These are phyloP conservation scores for Wallacemonas sp. DNA, from an alignment of 208 protist species.

Conservation along the genomic window DNA sequence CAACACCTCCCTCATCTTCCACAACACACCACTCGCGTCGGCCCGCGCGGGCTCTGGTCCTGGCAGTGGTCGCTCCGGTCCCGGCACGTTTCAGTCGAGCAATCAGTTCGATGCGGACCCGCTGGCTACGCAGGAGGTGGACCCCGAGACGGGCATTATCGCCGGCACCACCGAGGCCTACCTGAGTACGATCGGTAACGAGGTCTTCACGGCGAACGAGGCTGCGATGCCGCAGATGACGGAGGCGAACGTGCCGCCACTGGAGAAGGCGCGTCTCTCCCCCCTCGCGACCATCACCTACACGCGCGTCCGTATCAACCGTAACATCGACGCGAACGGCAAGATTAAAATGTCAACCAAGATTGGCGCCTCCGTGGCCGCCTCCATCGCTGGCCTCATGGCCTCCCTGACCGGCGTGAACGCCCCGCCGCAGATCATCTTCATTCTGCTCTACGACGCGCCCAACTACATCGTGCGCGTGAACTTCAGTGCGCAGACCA, in stretches of 20 bases:
- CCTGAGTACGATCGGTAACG: conserved; percentile 43
- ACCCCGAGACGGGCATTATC: conserved; percentile 24
- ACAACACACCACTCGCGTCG: conserved; percentile 7
- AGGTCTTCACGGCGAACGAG: conserved; percentile 43
- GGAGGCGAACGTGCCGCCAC: conserved; percentile 51
- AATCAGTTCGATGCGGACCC: conserved; percentile 11
- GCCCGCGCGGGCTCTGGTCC: conserved; percentile 6
- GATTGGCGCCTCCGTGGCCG: conserved; percentile 45
- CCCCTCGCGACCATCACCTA: conserved; percentile 56
- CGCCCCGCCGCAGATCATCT: conserved; percentile 62
- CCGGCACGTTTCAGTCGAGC: conserved; percentile 4
- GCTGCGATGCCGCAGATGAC: conserved; percentile 34
- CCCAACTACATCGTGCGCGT: conserved; percentile 64
- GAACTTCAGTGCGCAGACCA: conserved; percentile 62
- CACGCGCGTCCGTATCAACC: conserved; percentile 67
- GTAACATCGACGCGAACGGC: conserved; percentile 56
- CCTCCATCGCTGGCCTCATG: conserved; percentile 52
- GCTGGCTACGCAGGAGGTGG: neutral
- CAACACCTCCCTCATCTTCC: conserved; percentile 11
- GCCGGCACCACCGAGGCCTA: conserved; percentile 43
- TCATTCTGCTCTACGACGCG: conserved; percentile 57
- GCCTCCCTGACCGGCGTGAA: conserved; percentile 58
- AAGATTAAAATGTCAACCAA: conserved; percentile 56
- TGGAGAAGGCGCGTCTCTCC: conserved; percentile 52
- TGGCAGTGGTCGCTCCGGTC: neutral